Conservation (phyloP, 345 rosid species). For the Boechera retrofracta region DNA sequence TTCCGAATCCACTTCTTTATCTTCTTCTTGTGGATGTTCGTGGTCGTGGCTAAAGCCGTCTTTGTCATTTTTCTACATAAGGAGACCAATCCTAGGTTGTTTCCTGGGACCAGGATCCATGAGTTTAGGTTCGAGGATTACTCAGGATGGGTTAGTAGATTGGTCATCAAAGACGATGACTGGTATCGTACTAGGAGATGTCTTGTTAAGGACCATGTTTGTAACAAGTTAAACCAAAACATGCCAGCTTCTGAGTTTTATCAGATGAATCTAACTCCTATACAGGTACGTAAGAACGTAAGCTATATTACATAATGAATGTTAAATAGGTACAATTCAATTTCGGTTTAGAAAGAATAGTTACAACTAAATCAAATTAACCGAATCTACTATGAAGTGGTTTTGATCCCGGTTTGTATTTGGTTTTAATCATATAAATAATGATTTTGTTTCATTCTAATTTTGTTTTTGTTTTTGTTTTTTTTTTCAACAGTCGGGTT, state of each 20-base stretch:
- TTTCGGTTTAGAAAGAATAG: not conserved
- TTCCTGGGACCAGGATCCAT: conserved; percentile 41
- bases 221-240: conserved; percentile 34
- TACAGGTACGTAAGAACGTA: conserved; percentile 31
- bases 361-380: not conserved
- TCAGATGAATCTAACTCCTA: conserved; percentile 43
- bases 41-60: conserved; percentile 37
- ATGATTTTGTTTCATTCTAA: not conserved
- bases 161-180: conserved; percentile 45
- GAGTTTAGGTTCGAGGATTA: conserved; percentile 44
- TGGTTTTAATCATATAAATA: too few relatives aligned
- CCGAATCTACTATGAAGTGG: not conserved
- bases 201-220: conserved; percentile 38
- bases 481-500: conserved; percentile 30
- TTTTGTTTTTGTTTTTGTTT: not conserved
- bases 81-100: conserved; percentile 36
- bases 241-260: conserved; percentile 40
- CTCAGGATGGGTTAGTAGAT: conserved; percentile 46
- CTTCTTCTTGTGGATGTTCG: conserved; percentile 46
- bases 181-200: conserved; percentile 47
- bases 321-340: not conserved
- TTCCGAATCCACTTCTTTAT: conserved; percentile 44
- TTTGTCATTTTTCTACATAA: conserved; percentile 18
- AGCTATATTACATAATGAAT: not conserved
- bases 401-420: not conserved